Evolutionary conservation across 1,284 basidiomycete genomes (phyloP), one percentile per base, ranked within the genome.

Genomic region (Pascua guehoae): DNA sequence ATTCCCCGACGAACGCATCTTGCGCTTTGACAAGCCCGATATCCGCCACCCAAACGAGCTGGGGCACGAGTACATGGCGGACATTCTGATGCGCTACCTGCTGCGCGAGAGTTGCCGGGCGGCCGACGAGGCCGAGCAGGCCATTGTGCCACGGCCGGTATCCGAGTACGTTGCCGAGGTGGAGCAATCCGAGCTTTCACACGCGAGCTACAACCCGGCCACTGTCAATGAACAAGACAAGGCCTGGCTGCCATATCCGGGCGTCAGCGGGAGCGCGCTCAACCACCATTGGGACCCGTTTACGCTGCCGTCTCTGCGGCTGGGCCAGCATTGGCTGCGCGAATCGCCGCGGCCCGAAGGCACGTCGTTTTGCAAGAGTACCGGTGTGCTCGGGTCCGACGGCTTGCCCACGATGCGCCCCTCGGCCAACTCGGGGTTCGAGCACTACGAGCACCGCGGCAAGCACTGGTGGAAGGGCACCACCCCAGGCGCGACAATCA

Each of bases 31-130:
- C 7, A 16, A 17, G 4, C 47, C 48, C 18, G 42, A 49, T 18
- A 45, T 41, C 16, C 18, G 42, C 10, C 54, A 55, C 43, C 54
- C 41, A 14, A 55, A 55, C 54, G 43, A 51, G 36, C 24, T 16
- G 32, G 54, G 54, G 4, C 54, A 56, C 49, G 38, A 51, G 44
- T 56, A 51, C 49, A 36, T 51, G 39, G 49, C 49, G 16, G 49
- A 56, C 41, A 47, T 56, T 16, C 12, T 56, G 15, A 12, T 47
- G 15, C 45, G 41, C 12, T 45, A 56, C 41, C 36, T 56, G 16
- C 44, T 47, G 8, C 38, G 44, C 16, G 41, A 51, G 17, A 24
- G 5, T 8, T 51, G 53, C 24, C 47, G 47, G 2, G 16, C 24
- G 24, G 24, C 24, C 24, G 24, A 32, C 3, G 24, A 32, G 24